Percentiles rank a stretch among this genome's conserved stretches.
These are phyloP conservation scores for Halophytophthora polymorphica DNA, from an alignment of 352 stramenopile species.

Conservation along the genomic window DNA sequence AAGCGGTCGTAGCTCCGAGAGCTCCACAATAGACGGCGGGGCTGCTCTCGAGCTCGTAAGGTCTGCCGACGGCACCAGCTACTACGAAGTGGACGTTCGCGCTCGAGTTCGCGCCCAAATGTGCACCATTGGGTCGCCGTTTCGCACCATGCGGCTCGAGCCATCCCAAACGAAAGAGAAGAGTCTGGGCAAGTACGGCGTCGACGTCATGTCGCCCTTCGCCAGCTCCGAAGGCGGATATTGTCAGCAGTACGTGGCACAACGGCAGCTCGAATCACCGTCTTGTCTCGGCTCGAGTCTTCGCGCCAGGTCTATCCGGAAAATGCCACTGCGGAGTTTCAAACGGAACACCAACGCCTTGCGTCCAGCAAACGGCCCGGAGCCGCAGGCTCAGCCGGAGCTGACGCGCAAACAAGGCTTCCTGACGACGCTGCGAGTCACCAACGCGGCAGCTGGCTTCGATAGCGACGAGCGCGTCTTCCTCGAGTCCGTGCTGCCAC, in stretches of 20 bases:
- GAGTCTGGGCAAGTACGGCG: slow-evolving; percentile 34
- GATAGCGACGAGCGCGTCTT: not conserved
- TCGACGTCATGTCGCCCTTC: slow-evolving; percentile 9
- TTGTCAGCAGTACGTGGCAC: slow-evolving; percentile 1
- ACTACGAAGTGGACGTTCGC: slow-evolving; percentile 22
- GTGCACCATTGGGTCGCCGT: slow-evolving; percentile 22
- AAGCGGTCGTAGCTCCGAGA: not conserved
- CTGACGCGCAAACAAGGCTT: slow-evolving; percentile 40
- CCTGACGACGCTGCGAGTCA: slow-evolving; percentile 14
- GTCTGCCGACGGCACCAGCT: not conserved
- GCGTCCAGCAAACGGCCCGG: not conserved
- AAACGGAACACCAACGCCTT: slow-evolving; percentile 3
- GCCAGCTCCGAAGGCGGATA: not conserved
- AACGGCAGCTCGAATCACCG: slow-evolving; percentile 1
- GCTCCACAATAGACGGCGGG: not conserved
- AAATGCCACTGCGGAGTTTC: not conserved
- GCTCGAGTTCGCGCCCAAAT: slow-evolving; percentile 20
- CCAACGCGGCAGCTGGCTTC: not conserved
- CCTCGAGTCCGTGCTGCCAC: slow-evolving; percentile 14
- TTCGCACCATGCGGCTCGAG: slow-evolving; percentile 44
- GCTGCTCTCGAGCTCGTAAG: not conserved
- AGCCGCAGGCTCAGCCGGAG: slow-evolving; percentile 5
- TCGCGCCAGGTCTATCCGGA: not conserved
- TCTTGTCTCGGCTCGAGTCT: slow-evolving; percentile 1
- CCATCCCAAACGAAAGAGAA: slow-evolving; percentile 31